A percentile compares a stretch with the other conserved stretches of the same genome.
Evolutionary conservation across 208 protist species (phyloP).

Genomic region (Crithidia bombi): DNA sequence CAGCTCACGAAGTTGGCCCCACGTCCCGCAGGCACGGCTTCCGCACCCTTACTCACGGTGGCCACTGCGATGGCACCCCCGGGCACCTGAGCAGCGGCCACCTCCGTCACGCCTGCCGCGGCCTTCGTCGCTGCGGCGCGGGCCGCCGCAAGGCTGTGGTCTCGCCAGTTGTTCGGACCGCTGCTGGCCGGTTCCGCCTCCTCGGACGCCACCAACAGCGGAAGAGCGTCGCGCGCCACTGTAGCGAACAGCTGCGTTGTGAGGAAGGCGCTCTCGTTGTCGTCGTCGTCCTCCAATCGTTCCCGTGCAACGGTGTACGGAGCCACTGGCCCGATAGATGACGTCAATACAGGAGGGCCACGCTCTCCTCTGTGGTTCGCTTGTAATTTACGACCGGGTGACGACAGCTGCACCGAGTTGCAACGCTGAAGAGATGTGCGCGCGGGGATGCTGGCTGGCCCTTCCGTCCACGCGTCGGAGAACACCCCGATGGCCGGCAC

Average conservation of each 20-base stretch:
- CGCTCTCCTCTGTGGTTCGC: not conserved
- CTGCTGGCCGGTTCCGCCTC: not conserved
- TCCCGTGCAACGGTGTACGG: not conserved
- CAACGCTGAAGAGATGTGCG: not conserved
- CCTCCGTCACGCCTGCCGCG: not conserved
- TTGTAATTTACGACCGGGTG: not conserved
- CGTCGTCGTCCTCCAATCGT: not conserved
- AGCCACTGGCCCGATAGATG: not conserved
- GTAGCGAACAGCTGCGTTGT: too few species aligned
- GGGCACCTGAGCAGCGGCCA: constrained; percentile 7
- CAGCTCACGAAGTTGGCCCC: not conserved
- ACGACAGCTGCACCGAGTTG: not conserved
- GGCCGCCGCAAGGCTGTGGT: not conserved
- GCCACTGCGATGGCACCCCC: not conserved
- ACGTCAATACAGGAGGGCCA: not conserved
- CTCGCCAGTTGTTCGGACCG: not conserved
- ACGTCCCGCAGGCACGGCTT: not conserved
- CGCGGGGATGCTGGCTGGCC: not conserved
- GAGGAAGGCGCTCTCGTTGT: too few species aligned
- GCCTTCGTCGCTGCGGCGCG: not conserved
- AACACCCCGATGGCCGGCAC: not conserved
- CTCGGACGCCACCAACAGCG: not conserved
- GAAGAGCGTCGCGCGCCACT: too few species aligned
- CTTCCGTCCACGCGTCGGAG: constrained; percentile 1
- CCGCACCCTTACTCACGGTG: not conserved